Percentiles rank a stretch among this genome's conserved stretches.
phyloP scores from a whole-genome alignment of 1,284 basidiomycete species.

The Cystobasidium slooffiae region DNA sequence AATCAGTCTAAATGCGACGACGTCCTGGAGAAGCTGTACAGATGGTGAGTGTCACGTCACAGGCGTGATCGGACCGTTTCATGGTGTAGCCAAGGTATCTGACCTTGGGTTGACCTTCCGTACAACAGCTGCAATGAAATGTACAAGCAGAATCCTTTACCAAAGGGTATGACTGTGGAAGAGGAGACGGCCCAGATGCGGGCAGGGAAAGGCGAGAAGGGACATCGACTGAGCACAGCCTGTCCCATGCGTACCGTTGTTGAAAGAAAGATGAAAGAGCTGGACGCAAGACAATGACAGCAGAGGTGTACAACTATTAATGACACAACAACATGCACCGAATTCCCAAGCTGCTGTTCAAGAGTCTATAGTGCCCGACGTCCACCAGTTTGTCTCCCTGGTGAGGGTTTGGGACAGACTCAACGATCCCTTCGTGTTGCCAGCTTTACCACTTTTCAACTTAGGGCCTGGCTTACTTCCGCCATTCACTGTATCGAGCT shows the following conservation, averaged over 20 bases:
- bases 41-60: slow-evolving; percentile 13
- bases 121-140: slow-evolving; percentile 37
- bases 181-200: slow-evolving; percentile 27
- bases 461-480: not conserved
- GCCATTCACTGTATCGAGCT: slow-evolving; percentile 1
- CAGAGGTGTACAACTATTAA: not conserved
- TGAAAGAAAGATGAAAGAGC: slow-evolving; percentile 38
- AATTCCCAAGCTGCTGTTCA: too few species aligned
- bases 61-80: not conserved
- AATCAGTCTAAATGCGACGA: slow-evolving; percentile 35
- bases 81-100: not conserved
- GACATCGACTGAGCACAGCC: slow-evolving; percentile 35
- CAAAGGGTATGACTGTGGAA: slow-evolving; percentile 27
- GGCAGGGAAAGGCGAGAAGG: slow-evolving; percentile 41
- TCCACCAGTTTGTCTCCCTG: slow-evolving; percentile 19
- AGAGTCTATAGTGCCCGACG: not conserved
- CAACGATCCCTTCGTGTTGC: slow-evolving; percentile 18
- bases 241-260: slow-evolving; percentile 44
- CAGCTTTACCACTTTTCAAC: slow-evolving; percentile 17
- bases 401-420: slow-evolving; percentile 16
- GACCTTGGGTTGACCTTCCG: not conserved
- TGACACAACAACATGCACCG: not conserved
- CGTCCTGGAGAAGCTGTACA: slow-evolving; percentile 39
- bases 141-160: slow-evolving; percentile 33
- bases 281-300: slow-evolving; percentile 4